Base-by-base conservation (phyloP, 1,284 basidiomycete genomes). In the Austropuccinia psidii region DNA sequence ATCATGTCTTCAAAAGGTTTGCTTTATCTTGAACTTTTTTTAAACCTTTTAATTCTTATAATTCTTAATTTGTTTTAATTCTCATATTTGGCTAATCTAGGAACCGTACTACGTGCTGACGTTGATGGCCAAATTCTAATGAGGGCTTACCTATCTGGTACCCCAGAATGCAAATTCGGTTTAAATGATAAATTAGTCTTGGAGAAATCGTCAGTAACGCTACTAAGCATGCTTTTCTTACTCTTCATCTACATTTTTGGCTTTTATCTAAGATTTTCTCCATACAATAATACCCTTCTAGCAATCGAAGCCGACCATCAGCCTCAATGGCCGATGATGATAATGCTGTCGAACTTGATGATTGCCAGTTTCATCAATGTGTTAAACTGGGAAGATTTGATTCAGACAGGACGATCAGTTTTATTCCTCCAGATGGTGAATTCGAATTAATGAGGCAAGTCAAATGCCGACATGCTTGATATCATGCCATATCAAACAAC, bases 351-450 rank as follows among this genome's bases (percentile, higher is more conserved):
- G 93, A 98, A 81, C 84, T 98, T 52, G 95, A 97, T 79, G 95
- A 98, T 80, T 98, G 95, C 81, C 90, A 92, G 76, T 98, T 98
- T 84, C 96, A 99, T 79, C 96, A 98, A 82, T 99, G 96, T 81
- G 96, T 98, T 49, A 87, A 92, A 74, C 83, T 98, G 49, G 89
- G 90, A 77, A 93, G 94, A 81, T 98, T 97, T 81, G 94, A 98
- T 80, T 88, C 90, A 17, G 90, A 89, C 76, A 85, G 95, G 50
- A 92, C 90, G 3, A 98, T 98, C 82, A 91, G 89, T 78, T 98
- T 98, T 81, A 89, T 98, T 58, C 96, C 96, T 0, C 96, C 96
- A 0, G 96, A 99, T 79, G 96, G 96, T 49, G 96, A 98, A 81
- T 99, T 98, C 79, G 96, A 98, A 82, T 84, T 99, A 49, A 98